Conservation (phyloP, 2,329 filamentous ascomycete genomes). For the Lomentospora prolificans region DNA sequence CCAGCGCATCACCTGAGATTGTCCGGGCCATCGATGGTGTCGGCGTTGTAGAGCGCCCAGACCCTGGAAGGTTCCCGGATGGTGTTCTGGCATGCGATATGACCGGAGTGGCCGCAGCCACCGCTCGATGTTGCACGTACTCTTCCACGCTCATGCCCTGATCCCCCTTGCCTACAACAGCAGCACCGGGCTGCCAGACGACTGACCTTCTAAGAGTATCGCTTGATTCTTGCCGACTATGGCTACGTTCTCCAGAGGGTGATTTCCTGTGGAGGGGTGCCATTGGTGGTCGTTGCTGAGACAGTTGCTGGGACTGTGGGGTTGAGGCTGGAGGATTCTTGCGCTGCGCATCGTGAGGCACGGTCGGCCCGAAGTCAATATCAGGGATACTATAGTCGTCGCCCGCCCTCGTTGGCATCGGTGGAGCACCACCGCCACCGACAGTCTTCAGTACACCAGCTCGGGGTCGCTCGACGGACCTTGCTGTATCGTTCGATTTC, state of each 20-base stretch:
- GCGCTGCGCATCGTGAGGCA: constrained; percentile 45
- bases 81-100: constrained; percentile 47
- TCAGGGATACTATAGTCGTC: constrained; percentile 51
- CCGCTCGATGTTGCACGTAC: constrained; percentile 69
- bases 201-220: constrained; percentile 54
- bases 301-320: constrained; percentile 7
- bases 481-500: constrained; percentile 38
- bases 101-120: constrained; percentile 43
- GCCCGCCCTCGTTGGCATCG: constrained; percentile 10
- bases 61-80: constrained; percentile 33
- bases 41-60: constrained; percentile 25
- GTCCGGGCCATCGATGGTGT: constrained; percentile 32
- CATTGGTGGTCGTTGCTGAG: constrained; percentile 14
- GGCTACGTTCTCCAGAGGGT: constrained; percentile 19
- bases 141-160: constrained; percentile 65
- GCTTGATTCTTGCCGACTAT: constrained; percentile 37
- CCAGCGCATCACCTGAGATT: constrained; percentile 30
- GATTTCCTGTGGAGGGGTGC: constrained; percentile 15
- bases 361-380: constrained; percentile 79
- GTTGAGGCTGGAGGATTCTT: constrained; percentile 18
- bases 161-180: constrained; percentile 28
- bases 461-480: constrained; percentile 56
- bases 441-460: constrained; percentile 74
- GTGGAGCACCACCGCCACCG: constrained; percentile 36
- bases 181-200: constrained; percentile 68